Evolutionary conservation across 257 asterid species (phyloP), one percentile per base, ranked within the genome.

Genomic region (Scutellaria barbata): DNA sequence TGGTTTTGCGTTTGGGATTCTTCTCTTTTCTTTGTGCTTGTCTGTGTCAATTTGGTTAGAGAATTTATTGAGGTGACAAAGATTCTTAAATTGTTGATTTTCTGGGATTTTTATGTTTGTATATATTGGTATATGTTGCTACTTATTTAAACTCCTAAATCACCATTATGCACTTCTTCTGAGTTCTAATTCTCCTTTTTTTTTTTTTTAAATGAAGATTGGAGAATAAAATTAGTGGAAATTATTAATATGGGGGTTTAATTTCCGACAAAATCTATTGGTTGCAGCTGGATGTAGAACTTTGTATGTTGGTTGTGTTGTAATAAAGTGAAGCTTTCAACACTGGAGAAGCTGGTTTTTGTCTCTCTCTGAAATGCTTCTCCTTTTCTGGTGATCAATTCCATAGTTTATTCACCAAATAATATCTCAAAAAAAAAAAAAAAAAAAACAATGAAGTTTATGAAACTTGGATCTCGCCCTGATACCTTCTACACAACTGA

Each of bases 401-500:
- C 54, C 66, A 22, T 11, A 40, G 42, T 59, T 77, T 64, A 41
- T 50, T 10, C 20, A 39, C 48, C 40, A 35, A 63, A 46, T 14
- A 22, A 53, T 33, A 64, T 30, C 35, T 30, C 25, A 53, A 3
- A 69, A 57, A 64, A 35, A 12, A 30, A 60, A 39, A 70, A 35
- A 50, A 2, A 68, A 46, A n/a, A n/a, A n/a, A n/a, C n/a, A n/a
- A 75, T 87, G 90, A 85, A 87, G 87, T 87, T 85, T 60, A 87
- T 87, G 88, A 87, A 87, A 76, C 88, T 85, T 47, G 88, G 92
- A 74, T 77, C 85, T 76, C 78, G 84, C 5, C 85, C 90, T 40
- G 89, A 87, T 73, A 82, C 90, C 73, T 87, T 87, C 85, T 81
- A 75, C 63, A 75, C 89, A n/a, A 77, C 84, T 69, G 88, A 87